Percentiles rank a stretch among this genome's conserved stretches.
These are phyloP conservation scores for Pilasporangium apinafurcum DNA, from an alignment of 352 stramenopile genomes.

Conservation along the genomic window DNA sequence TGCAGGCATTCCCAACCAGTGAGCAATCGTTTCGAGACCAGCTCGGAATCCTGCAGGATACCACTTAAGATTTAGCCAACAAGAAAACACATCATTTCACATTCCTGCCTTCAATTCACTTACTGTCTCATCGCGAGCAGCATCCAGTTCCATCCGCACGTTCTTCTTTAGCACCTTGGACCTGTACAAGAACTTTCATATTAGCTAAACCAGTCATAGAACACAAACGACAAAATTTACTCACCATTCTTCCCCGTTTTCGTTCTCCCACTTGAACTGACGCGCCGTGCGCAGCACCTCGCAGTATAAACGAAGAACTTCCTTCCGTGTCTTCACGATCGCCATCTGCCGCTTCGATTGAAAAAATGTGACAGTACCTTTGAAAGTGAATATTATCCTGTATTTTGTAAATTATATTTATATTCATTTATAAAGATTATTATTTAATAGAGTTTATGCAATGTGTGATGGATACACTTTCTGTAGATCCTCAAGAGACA, in stretches of 20 bases:
- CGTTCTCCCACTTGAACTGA: conserved; percentile 69
- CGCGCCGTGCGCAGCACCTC: conserved; percentile 72
- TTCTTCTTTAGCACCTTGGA: conserved; percentile 61
- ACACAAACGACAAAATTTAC: background rate
- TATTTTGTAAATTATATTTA: too few species aligned
- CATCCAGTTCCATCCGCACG: conserved; percentile 75
- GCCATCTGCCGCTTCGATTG: conserved; percentile 3
- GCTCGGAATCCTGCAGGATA: conserved; percentile 47
- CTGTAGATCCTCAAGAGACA: too few species aligned
- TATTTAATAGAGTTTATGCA: too few species aligned
- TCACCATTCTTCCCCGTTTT: conserved; percentile 64
- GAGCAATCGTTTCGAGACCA: conserved; percentile 73
- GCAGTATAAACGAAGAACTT: conserved; percentile 77
- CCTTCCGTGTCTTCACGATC: conserved; percentile 57
- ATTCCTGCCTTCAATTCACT: conserved; percentile 1
- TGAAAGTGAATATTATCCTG: too few species aligned
- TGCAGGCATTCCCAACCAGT: conserved; percentile 72
- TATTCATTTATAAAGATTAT: too few species aligned
- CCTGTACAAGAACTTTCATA: conserved; percentile 9
- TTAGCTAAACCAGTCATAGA: background rate
- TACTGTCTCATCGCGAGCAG: conserved; percentile 69
- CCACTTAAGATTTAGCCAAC: background rate
- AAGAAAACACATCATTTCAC: background rate
- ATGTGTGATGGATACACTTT: too few species aligned
- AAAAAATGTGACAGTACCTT: too few species aligned